A percentile compares a stretch with the other conserved stretches of the same genome.
phyloP scores from a whole-genome alignment of 202 grass and related monocot genomes.

The Dendrocalamus latiflorus region DNA sequence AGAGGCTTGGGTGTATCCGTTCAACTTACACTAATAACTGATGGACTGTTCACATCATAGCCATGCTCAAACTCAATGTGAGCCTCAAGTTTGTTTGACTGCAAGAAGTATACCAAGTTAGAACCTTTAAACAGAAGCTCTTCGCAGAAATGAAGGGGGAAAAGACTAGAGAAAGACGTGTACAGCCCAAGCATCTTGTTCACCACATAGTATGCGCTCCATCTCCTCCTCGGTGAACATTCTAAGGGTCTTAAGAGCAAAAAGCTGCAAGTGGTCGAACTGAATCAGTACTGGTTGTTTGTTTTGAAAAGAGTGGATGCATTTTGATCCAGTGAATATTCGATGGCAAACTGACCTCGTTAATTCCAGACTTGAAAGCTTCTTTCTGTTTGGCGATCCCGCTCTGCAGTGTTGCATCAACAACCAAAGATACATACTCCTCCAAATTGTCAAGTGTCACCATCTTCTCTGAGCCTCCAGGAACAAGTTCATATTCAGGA shows the following conservation, averaged over 20 bases:
- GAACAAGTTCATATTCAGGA: constrained; percentile 57
- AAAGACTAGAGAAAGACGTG: neutral
- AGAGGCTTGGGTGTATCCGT: neutral
- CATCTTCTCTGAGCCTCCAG: constrained; percentile 42
- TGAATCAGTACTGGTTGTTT: neutral
- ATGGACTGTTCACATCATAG: constrained; percentile 34
- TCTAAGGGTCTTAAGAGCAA: constrained; percentile 36
- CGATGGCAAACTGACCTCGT: constrained; percentile 40
- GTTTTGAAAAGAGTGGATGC: neutral
- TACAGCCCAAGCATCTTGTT: constrained; percentile 62
- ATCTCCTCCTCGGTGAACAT: constrained; percentile 59
- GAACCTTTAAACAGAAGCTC: neutral
- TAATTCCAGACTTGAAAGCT: constrained; percentile 59
- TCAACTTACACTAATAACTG: constrained; percentile 43
- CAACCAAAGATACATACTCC: constrained; percentile 53
- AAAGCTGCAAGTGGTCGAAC: constrained; percentile 38
- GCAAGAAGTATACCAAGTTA: constrained; percentile 32
- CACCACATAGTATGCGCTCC: constrained; percentile 61
- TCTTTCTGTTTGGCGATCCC: constrained; percentile 50
- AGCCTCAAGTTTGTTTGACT: constrained; percentile 49
- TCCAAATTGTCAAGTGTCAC: constrained; percentile 52
- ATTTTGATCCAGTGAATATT: neutral
- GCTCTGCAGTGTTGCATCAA: constrained; percentile 44
- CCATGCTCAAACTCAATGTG: constrained; percentile 66
- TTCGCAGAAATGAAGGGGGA: neutral